These are phyloP conservation scores for Sphenostylis stenocarpa DNA, from an alignment of 306 rosid genomes.

Conservation along the genomic window DNA sequence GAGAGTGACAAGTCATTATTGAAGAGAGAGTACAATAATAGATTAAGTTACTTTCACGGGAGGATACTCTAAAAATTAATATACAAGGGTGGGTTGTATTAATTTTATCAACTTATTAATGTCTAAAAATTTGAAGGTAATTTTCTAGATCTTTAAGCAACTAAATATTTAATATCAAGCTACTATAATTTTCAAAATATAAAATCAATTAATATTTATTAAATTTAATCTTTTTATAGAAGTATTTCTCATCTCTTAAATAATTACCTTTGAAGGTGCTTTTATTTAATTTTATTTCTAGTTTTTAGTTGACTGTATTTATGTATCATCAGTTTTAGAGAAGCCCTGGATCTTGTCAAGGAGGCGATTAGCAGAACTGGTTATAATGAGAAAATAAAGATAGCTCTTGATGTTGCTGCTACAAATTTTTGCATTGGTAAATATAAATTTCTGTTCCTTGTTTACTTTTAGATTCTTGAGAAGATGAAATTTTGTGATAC, in stretches of 20 bases:
- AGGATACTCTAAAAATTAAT: constrained; percentile 13
- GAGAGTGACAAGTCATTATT: neutral
- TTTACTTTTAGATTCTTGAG: constrained; percentile 4
- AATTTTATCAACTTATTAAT: neutral
- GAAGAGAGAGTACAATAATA: neutral
- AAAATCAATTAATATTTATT: neutral
- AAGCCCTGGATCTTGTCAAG: constrained; percentile 89
- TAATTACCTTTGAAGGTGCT: neutral
- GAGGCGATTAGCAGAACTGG: constrained; percentile 88
- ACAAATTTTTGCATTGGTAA: constrained; percentile 90
- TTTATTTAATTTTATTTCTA: constrained; percentile 24
- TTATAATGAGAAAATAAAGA: constrained; percentile 74
- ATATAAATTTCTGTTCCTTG: constrained; percentile 29
- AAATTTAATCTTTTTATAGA: neutral
- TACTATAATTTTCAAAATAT: neutral
- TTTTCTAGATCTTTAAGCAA: neutral
- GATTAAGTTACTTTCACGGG: neutral
- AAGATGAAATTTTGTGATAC: constrained; percentile 24
- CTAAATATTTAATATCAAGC: neutral
- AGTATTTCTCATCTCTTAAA: neutral
- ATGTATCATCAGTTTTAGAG: constrained; percentile 61
- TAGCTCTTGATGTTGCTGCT: constrained; percentile 83
- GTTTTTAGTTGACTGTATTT: constrained; percentile 29
- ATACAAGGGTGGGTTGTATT: neutral
- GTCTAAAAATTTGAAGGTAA: neutral